Conservation (phyloP, 1,284 basidiomycete genomes). For the Sporisorium iseilematis-ciliati region DNA sequence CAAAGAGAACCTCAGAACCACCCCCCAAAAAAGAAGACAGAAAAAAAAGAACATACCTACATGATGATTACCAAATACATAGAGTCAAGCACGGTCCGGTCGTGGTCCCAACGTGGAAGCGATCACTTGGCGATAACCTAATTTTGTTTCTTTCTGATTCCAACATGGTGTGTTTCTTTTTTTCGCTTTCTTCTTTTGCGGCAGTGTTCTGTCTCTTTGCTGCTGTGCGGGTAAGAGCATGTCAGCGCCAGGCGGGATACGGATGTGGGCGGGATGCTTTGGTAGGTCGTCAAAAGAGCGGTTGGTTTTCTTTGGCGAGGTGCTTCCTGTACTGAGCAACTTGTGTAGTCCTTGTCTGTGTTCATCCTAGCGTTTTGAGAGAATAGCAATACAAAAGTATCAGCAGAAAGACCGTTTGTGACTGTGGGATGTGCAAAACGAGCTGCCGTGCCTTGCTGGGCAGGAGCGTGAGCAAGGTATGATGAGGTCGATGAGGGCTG, state of each 20-base stretch:
- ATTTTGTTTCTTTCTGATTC: slow-evolving; percentile 46
- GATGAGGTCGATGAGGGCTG: too few species aligned
- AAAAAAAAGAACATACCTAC: background rate
- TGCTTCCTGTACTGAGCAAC: background rate
- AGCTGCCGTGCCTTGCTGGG: background rate
- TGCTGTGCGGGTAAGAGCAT: background rate
- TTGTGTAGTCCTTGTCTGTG: slow-evolving; percentile 5
- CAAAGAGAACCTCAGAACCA: background rate
- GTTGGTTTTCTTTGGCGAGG: background rate
- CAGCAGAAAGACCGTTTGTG: background rate
- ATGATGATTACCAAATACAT: slow-evolving; percentile 57
- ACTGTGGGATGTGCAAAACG: background rate
- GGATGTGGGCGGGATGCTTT: background rate
- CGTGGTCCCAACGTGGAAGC: slow-evolving; percentile 57
- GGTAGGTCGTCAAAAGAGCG: background rate
- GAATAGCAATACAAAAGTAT: too few species aligned
- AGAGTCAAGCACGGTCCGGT: slow-evolving; percentile 57
- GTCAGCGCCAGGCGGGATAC: too few species aligned
- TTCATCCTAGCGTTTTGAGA: background rate
- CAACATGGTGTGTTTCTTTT: background rate
- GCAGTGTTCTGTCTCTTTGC: background rate
- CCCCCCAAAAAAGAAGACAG: background rate
- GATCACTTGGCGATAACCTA: slow-evolving; percentile 51
- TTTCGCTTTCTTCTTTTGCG: too few species aligned
- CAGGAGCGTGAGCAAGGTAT: background rate